Percentiles rank a stretch among this genome's conserved stretches.
phyloP scores from a whole-genome alignment of 2,329 filamentous ascomycete species.

The Cordyceps farinosa region DNA sequence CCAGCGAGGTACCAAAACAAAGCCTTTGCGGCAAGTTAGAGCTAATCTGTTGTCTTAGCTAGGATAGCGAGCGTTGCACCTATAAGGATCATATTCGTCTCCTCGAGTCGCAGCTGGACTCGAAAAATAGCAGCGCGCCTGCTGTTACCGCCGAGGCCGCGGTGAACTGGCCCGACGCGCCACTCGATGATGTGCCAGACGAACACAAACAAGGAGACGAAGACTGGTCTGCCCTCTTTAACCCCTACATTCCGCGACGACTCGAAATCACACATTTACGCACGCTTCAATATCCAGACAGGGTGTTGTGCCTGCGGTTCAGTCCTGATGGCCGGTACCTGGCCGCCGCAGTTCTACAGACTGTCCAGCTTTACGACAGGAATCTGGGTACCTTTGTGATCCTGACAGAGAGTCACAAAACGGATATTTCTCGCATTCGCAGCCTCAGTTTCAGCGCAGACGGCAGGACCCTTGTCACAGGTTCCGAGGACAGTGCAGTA shows the following conservation, averaged over 20 bases:
- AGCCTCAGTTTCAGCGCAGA: conserved; percentile 99
- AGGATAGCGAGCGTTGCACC: neutral
- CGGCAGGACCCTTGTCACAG: conserved; percentile 87
- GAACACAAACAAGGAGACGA: conserved; percentile 83
- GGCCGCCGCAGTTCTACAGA: conserved; percentile 93
- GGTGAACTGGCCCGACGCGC: conserved; percentile 65
- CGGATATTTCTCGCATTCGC: conserved; percentile 90
- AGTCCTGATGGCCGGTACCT: conserved; percentile 93
- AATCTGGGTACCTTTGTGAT: conserved; percentile 79
- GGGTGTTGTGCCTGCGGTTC: conserved; percentile 97
- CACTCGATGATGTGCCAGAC: conserved; percentile 76
- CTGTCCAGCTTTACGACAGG: conserved; percentile 97
- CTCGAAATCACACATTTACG: conserved; percentile 93
- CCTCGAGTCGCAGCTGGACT: neutral
- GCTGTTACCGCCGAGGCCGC: neutral
- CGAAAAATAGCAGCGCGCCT: conserved; percentile 30
- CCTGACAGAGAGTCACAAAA: conserved; percentile 80
- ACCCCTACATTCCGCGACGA: conserved; percentile 80
- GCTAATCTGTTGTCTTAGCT: too few relatives aligned
- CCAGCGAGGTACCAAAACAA: too few relatives aligned
- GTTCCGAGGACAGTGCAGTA: conserved; percentile 85
- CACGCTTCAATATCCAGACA: conserved; percentile 87
- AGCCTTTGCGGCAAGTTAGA: too few relatives aligned
- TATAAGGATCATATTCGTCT: neutral
- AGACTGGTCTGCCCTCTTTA: conserved; percentile 97